Base-by-base conservation (phyloP, 2,329 filamentous ascomycete genomes). In the Cercospora sojina region DNA sequence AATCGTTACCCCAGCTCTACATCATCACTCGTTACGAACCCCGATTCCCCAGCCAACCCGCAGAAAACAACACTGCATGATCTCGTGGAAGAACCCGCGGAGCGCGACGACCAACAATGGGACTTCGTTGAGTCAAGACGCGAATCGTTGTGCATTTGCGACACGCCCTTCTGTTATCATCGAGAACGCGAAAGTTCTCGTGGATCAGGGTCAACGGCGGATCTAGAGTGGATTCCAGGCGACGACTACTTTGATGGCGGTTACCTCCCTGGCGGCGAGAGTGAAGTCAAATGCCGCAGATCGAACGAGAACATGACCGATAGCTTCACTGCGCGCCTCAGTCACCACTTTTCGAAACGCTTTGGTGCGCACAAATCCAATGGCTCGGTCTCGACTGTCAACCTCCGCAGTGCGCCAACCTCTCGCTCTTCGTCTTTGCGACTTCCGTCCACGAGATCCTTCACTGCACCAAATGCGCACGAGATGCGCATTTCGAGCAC, bases 41-140 rank as follows among this genome's bases (percentile, higher is more conserved):
- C 86, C 79, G 69, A 89, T 83, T 64, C 89, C 84, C 67, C 89
- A 84, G 66, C 84, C 80, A 75, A 73, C 43, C 59, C 83, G 5
- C 64, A 69, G 23, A 65, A 68, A 82, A 81, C 86, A 0, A 91
- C 91, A 61, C 83, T 97, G 68, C 90, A 92, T 16, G 91, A 95
- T 74, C 90, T 97, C 20, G 87, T 93, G 74, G 93, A 97, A 78
- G 93, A 96, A 74, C 88, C 90, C 2, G 80, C 88, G 49, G 90
- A 93, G 77, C 86, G 85, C 62, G 90, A 90, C 23, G 86, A 88
- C 29, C 83, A 57, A 66, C 78, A 82, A 56, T 25, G 35, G 13
- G 76, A 83, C 57, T 77, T 84, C 29, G 27, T 60, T 20, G 47
- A 57, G 23, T 49, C 41, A 16, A 38, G 64, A 13, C 79, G 79